These are phyloP conservation scores for Boletus rubescentipes DNA, from an alignment of 768 basidiomycete genomes.

Conservation along the genomic window DNA sequence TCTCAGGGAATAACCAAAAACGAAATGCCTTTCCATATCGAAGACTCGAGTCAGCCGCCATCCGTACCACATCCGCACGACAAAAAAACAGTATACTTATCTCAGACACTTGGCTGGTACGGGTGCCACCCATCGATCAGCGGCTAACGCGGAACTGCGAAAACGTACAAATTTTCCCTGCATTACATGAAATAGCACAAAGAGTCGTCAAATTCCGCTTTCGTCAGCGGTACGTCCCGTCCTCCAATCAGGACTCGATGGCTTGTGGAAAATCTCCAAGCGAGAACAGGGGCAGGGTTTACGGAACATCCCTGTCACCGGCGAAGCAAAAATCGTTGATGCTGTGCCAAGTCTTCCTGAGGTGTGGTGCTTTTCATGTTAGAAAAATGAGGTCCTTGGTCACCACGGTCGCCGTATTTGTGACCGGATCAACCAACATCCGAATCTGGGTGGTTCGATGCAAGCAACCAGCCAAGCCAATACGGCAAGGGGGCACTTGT, in stretches of 20 bases:
- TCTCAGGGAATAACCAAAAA: constrained; percentile 13
- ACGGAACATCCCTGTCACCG: constrained; percentile 22
- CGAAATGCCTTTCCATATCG: constrained; percentile 3
- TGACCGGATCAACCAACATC: background rate
- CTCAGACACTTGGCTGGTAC: background rate
- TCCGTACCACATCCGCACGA: constrained; percentile 6
- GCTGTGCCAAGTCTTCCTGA: constrained; percentile 20
- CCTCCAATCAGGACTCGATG: constrained; percentile 1
- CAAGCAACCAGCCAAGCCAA: background rate
- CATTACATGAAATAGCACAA: background rate
- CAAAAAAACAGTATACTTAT: background rate
- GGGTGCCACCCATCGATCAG: background rate
- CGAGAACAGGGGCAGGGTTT: constrained; percentile 12
- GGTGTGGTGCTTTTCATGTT: constrained; percentile 10
- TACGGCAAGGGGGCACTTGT: background rate
- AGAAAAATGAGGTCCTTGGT: constrained; percentile 5
- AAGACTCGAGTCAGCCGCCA: constrained; percentile 8
- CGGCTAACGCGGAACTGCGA: background rate
- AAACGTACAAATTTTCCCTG: background rate
- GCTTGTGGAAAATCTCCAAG: background rate
- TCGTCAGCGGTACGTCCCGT: background rate
- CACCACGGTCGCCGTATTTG: background rate
- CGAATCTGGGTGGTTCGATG: background rate
- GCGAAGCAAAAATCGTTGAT: constrained; percentile 19
- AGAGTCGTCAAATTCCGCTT: background rate